Conservation (phyloP, 1,284 basidiomycete species). For the Polyporus tsugae region DNA sequence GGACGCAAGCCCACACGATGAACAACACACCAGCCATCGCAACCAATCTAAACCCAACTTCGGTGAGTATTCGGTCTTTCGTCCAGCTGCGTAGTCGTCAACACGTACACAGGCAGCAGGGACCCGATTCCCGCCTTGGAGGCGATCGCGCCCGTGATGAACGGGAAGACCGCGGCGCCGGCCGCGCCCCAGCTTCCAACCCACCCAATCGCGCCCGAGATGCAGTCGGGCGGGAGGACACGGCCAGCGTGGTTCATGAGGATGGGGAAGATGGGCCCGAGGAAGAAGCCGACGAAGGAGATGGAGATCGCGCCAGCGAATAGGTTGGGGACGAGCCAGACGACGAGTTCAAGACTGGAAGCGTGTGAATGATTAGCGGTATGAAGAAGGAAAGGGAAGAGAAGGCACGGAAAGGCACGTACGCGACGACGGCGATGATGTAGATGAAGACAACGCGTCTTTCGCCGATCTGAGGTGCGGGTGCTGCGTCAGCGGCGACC, state of each 20-base stretch:
- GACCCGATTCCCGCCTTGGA: constrained; percentile 56
- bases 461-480: constrained; percentile 48
- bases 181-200: constrained; percentile 61
- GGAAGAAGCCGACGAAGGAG: constrained; percentile 60
- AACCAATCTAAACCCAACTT: constrained; percentile 45
- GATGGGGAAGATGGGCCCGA: constrained; percentile 62
- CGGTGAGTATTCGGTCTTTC: not conserved
- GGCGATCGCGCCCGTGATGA: constrained; percentile 63
- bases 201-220: constrained; percentile 66
- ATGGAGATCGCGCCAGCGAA: constrained; percentile 60
- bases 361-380: not conserved
- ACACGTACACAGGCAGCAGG: constrained; percentile 64
- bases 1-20: constrained; percentile 53
- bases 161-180: constrained; percentile 63
- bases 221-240: constrained; percentile 57
- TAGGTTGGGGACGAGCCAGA: constrained; percentile 66
- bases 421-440: constrained; percentile 45
- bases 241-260: constrained; percentile 57
- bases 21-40: constrained; percentile 54
- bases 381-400: not conserved
- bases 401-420: constrained; percentile 14
- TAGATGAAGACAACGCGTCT: constrained; percentile 50
- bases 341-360: constrained; percentile 54
- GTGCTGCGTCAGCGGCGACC: not conserved
- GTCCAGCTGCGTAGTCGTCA: not conserved